phyloP scores from a whole-genome alignment of 2,329 filamentous ascomycete genomes.

The Apiospora sp. region DNA sequence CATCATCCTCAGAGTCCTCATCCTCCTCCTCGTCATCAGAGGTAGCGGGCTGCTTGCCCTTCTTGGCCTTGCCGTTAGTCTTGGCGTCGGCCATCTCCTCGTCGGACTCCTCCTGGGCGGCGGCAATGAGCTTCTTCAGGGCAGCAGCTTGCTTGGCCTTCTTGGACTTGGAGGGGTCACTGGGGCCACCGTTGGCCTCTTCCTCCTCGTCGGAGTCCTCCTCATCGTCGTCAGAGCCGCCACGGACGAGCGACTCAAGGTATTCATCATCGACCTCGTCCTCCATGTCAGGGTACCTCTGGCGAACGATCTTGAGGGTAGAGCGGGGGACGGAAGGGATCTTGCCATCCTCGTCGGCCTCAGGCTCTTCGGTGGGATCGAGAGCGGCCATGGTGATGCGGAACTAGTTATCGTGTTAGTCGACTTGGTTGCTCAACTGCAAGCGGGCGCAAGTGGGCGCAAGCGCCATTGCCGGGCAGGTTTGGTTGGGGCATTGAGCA shows the following conservation, averaged over 20 bases:
- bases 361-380: constrained; percentile 81
- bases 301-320: constrained; percentile 90
- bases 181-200: constrained; percentile 86
- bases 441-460: neutral
- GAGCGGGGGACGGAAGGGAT: constrained; percentile 73
- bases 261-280: constrained; percentile 73
- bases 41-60: constrained; percentile 75
- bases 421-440: neutral
- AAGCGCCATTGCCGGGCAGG: neutral
- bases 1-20: constrained; percentile 68
- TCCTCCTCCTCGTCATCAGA: constrained; percentile 54
- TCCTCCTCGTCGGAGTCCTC: constrained; percentile 54
- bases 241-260: constrained; percentile 61
- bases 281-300: constrained; percentile 62
- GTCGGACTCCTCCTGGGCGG: constrained; percentile 63
- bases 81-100: constrained; percentile 75
- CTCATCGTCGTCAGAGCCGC: constrained; percentile 55
- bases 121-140: constrained; percentile 78
- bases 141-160: constrained; percentile 83
- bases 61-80: constrained; percentile 68
- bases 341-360: constrained; percentile 70
- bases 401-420: constrained; percentile 64
- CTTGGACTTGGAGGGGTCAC: constrained; percentile 89
- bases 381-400: constrained; percentile 98
- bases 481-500: neutral